Conservation (phyloP, 2,329 filamentous ascomycete species). For the Scedosporium aurantiacum region DNA sequence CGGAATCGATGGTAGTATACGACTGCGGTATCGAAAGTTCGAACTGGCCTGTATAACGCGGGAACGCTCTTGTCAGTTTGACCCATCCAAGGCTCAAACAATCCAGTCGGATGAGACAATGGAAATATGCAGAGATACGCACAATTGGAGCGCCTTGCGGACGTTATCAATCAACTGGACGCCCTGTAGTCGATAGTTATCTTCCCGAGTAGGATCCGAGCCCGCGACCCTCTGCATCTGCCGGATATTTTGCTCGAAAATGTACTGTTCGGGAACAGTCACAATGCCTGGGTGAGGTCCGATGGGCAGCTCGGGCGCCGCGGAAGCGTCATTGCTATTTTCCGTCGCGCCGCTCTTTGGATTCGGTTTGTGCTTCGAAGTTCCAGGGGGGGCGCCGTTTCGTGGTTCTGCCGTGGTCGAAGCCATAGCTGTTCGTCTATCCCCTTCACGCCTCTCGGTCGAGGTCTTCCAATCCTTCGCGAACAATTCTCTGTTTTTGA, state of each 20-base stretch:
- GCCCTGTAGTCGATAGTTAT: slow-evolving; percentile 70
- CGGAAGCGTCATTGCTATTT: slow-evolving; percentile 5
- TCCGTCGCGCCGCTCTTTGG: slow-evolving; percentile 4
- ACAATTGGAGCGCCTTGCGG: slow-evolving; percentile 68
- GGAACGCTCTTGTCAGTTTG: not conserved
- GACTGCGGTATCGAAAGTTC: slow-evolving; percentile 84
- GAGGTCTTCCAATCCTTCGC: not conserved
- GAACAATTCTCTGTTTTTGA: not conserved
- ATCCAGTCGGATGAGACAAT: not conserved
- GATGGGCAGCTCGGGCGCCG: slow-evolving; percentile 10
- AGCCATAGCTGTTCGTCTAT: not conserved
- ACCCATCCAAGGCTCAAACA: too few species aligned
- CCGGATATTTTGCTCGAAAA: slow-evolving; percentile 71
- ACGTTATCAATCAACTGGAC: slow-evolving; percentile 84
- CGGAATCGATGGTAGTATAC: slow-evolving; percentile 93
- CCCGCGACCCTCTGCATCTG: slow-evolving; percentile 58
- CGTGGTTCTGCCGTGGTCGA: not conserved
- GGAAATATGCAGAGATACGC: slow-evolving; percentile 22
- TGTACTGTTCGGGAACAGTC: slow-evolving; percentile 54
- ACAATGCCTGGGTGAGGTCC: slow-evolving; percentile 38
- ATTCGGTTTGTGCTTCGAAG: not conserved
- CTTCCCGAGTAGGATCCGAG: slow-evolving; percentile 68
- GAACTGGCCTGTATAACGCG: slow-evolving; percentile 76
- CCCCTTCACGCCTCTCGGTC: not conserved
- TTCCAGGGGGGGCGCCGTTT: not conserved